These are phyloP conservation scores for Hymenochaete sp. DNA, from an alignment of 1,284 basidiomycete species.

Conservation along the genomic window DNA sequence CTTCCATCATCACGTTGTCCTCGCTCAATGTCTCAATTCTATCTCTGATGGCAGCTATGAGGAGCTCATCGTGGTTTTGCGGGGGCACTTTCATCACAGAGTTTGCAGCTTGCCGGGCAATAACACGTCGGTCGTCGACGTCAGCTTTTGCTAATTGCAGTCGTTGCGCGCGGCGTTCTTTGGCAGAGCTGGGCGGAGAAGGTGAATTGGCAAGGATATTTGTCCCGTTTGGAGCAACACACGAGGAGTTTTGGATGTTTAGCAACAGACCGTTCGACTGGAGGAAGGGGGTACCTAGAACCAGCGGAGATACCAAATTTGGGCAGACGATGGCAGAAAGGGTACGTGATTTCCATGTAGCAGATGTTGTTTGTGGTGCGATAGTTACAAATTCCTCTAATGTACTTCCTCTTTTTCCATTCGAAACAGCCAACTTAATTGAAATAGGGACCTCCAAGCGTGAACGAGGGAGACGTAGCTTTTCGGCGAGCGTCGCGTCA, in stretches of 20 bases:
- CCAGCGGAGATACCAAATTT: not conserved
- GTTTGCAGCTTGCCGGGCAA: not conserved
- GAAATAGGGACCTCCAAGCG: not conserved
- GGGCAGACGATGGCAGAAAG: not conserved
- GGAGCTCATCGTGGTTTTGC: not conserved
- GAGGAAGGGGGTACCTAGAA: slow-evolving; percentile 6
- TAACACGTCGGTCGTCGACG: not conserved
- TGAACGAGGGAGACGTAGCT: slow-evolving; percentile 1
- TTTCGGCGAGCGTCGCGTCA: slow-evolving; percentile 5
- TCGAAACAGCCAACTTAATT: not conserved
- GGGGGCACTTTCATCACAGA: not conserved
- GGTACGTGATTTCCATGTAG: not conserved
- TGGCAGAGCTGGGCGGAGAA: too few species aligned
- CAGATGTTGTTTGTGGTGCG: not conserved
- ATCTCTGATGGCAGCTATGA: not conserved
- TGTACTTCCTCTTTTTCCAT: not conserved
- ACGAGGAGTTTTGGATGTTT: too few species aligned
- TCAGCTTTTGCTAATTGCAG: too few species aligned
- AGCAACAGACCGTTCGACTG: not conserved
- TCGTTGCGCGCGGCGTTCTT: too few species aligned
- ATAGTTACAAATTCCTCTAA: not conserved
- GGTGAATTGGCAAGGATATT: too few species aligned
- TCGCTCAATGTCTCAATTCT: not conserved
- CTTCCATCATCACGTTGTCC: not conserved
- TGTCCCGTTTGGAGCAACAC: too few species aligned